Evolutionary conservation across 345 rosid genomes (phyloP), one percentile per base, ranked within the genome.

Genomic region (Microcos paniculata): DNA sequence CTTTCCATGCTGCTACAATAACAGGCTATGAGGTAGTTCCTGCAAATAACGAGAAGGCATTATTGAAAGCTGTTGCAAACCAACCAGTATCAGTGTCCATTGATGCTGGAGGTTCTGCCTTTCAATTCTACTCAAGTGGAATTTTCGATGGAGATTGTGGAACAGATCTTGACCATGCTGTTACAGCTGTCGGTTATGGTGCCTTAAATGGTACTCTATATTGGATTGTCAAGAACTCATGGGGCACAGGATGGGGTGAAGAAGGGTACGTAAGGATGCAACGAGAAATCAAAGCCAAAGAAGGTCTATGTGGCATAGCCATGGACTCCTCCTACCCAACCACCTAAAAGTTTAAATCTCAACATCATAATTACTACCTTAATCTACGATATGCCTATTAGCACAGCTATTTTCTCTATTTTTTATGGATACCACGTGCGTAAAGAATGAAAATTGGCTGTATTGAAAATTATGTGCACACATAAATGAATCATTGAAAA

Each of bases 41-140:
- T 2, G 71, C 64, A 40, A 84, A 87, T 63, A 58, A 82, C 11
- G 92, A 93, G 84, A 30, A 67, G 0, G 86, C 86, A 30, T 78
- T 91, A 38, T 83, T 84, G 77, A 88, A 82, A 51, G 93, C 93
- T 15, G 91, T 89, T 48, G 85, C 86, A 15, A 72, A 77, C 57
- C 92, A 89, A 74, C 93, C 97, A 8, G 88, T 91, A 12, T 85
- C 91, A 3, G 81, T 85, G 15, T 87, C 81, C 38, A 75, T 90
- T 16, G 92, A 89, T 52, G 86, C 85, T 13, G 76, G 79, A 30
- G 81, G 87, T 5, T 62, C 12, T 8, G 85, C 59, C 30, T 85
- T 93, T 51, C 88, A 82, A 48, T 80, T 84, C 40, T 93, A 91
- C 63, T 77, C 83, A 0, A n/a, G 78, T 0, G 94, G 94, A 9